phyloP scores from a whole-genome alignment of 2,329 filamentous ascomycete genomes.

The Penicillium sp. region DNA sequence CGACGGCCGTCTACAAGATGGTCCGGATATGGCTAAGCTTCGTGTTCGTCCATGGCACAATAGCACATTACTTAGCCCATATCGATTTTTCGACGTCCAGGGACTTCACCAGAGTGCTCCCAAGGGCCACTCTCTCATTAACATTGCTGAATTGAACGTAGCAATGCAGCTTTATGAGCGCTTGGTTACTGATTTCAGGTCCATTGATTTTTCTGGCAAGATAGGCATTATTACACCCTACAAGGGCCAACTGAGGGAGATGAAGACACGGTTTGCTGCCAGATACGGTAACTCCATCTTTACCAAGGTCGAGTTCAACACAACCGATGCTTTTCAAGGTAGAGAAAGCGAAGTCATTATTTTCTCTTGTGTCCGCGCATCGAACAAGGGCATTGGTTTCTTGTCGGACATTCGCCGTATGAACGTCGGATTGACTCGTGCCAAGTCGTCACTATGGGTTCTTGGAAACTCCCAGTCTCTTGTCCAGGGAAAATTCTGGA shows the following conservation, averaged over 20 bases:
- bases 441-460: slow-evolving; percentile 95
- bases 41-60: slow-evolving; percentile 81
- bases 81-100: slow-evolving; percentile 94
- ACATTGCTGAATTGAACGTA: slow-evolving; percentile 78
- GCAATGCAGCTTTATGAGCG: slow-evolving; percentile 81
- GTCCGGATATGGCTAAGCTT: slow-evolving; percentile 72
- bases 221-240: slow-evolving; percentile 98
- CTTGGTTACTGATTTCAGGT: slow-evolving; percentile 66
- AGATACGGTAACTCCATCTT: slow-evolving; percentile 72
- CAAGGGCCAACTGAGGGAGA: slow-evolving; percentile 81
- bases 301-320: slow-evolving; percentile 91
- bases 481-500: slow-evolving; percentile 86
- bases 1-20: slow-evolving; percentile 80
- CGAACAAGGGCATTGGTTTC: slow-evolving; percentile 92
- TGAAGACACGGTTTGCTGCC: slow-evolving; percentile 69
- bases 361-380: slow-evolving; percentile 95
- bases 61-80: slow-evolving; percentile 77
- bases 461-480: slow-evolving; percentile 87
- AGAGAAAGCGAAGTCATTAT: slow-evolving; percentile 97
- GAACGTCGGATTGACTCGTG: slow-evolving; percentile 97
- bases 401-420: slow-evolving; percentile 97
- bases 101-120: slow-evolving; percentile 79
- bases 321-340: slow-evolving; percentile 95
- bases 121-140: slow-evolving; percentile 85
- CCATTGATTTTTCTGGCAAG: slow-evolving; percentile 70